Conservation (phyloP, 2,329 filamentous ascomycete genomes). For the Cylindrodendrum hubeiense region DNA sequence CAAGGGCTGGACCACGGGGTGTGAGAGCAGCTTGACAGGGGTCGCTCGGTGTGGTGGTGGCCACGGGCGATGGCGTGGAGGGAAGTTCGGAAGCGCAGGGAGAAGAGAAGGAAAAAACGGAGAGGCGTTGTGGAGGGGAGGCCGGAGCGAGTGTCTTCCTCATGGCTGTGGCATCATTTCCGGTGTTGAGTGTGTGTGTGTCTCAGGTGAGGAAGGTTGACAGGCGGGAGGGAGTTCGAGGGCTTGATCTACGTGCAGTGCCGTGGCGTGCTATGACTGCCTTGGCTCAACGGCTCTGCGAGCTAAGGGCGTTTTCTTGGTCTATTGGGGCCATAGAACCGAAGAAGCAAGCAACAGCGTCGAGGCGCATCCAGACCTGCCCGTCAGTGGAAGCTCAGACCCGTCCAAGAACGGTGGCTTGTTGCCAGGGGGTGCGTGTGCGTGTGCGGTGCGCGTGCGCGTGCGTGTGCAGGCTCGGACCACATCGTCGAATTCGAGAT, state of each 20-base stretch:
- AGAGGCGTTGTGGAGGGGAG: not conserved
- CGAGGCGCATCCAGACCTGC: slow-evolving; percentile 27
- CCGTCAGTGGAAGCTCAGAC: slow-evolving; percentile 30
- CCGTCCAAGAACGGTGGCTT: slow-evolving; percentile 33
- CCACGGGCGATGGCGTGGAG: not conserved
- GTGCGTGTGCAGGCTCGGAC: slow-evolving; percentile 7
- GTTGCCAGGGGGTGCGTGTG: slow-evolving; percentile 22
- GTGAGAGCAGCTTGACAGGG: slow-evolving; percentile 11
- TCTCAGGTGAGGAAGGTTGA: slow-evolving; percentile 40
- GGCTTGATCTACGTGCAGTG: slow-evolving; percentile 34
- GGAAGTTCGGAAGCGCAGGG: not conserved
- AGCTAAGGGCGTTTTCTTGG: slow-evolving; percentile 22
- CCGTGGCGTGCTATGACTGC: slow-evolving; percentile 35
- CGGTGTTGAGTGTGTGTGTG: slow-evolving; percentile 28
- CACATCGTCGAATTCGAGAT: slow-evolving; percentile 11
- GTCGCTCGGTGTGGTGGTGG: not conserved
- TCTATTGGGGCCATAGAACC: slow-evolving; percentile 32
- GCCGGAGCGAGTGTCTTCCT: slow-evolving; percentile 18
- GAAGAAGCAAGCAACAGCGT: slow-evolving; percentile 29
- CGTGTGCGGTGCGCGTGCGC: not conserved
- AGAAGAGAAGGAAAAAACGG: not conserved
- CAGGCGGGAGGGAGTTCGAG: slow-evolving; percentile 30
- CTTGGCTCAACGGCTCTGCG: slow-evolving; percentile 36
- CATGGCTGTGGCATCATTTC: slow-evolving; percentile 32
- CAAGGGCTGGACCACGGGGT: slow-evolving; percentile 9